A percentile compares a stretch with the other conserved stretches of the same genome.
These are phyloP conservation scores for Hyaloscypha hepaticicola DNA, from an alignment of 495 filamentous ascomycete genomes.

Conservation along the genomic window DNA sequence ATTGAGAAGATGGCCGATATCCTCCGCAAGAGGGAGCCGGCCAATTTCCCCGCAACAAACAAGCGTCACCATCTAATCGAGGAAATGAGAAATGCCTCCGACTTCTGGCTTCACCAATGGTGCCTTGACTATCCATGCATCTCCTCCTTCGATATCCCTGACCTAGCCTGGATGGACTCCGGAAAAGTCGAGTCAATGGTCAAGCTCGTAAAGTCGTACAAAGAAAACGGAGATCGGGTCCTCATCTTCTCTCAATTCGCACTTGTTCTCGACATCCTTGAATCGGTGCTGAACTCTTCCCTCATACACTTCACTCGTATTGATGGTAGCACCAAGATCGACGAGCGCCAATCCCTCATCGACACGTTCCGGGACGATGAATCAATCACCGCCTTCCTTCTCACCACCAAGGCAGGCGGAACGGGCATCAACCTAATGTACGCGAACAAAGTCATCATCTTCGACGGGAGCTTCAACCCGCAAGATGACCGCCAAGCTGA, in stretches of 20 bases:
- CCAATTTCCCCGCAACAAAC: conserved; percentile 43
- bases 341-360: conserved; percentile 79
- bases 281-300: conserved; percentile 73
- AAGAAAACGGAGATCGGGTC: conserved; percentile 78
- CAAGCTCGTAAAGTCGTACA: conserved; percentile 68
- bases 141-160: conserved; percentile 64
- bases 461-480: conserved; percentile 93
- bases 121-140: conserved; percentile 69
- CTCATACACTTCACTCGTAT: conserved; percentile 75
- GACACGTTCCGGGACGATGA: conserved; percentile 77
- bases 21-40: conserved; percentile 63
- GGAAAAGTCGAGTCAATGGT: conserved; percentile 82
- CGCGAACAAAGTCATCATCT: conserved; percentile 97
- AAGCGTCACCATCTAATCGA: conserved; percentile 60
- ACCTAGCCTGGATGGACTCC: conserved; percentile 85
- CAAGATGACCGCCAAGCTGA: conserved; percentile 96
- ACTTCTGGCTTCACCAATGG: conserved; percentile 81
- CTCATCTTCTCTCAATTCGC: conserved; percentile 93
- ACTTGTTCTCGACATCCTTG: conserved; percentile 85
- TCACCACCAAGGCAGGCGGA: conserved; percentile 90
- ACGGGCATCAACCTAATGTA: conserved; percentile 93
- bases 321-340: conserved; percentile 81
- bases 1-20: conserved; percentile 77
- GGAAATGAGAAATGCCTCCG: conserved; percentile 71
- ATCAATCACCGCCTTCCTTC: conserved; percentile 84